A percentile compares a stretch with the other conserved stretches of the same genome.
Evolutionary conservation across 495 filamentous ascomycete species (phyloP).

Genomic region (Penicillium flavigenum): DNA sequence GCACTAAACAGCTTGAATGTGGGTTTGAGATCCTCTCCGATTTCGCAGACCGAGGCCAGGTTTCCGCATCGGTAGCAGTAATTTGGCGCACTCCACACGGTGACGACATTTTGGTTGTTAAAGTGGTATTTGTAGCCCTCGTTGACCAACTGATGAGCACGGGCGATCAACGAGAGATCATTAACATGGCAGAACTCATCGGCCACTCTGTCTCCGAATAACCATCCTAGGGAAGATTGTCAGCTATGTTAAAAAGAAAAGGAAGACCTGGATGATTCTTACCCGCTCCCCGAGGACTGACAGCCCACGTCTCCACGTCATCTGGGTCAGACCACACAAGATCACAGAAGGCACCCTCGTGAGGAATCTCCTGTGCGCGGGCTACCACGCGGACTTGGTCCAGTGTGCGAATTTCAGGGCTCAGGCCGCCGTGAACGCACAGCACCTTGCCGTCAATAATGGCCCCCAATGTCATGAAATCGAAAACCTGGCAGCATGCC

Average conservation of each 20-base stretch:
- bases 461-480: slow-evolving; percentile 93
- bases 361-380: slow-evolving; percentile 94
- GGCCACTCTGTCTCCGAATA: slow-evolving; percentile 95
- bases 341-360: slow-evolving; percentile 97
- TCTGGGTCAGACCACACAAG: slow-evolving; percentile 98
- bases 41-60: slow-evolving; percentile 93
- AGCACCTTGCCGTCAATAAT: slow-evolving; percentile 96
- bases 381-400: slow-evolving; percentile 98
- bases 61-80: slow-evolving; percentile 99
- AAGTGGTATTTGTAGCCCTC: slow-evolving; percentile 99
- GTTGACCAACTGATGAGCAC: slow-evolving; percentile 95
- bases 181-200: slow-evolving; percentile 99
- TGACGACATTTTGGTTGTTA: slow-evolving; percentile 92
- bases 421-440: slow-evolving; percentile 95
- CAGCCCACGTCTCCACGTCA: slow-evolving; percentile 97
- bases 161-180: slow-evolving; percentile 87
- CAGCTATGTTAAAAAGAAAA: neutral
- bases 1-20: slow-evolving; percentile 94
- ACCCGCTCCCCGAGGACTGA: slow-evolving; percentile 87
- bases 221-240: slow-evolving; percentile 59
- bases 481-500: slow-evolving; percentile 97
- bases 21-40: slow-evolving; percentile 78
- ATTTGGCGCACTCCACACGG: slow-evolving; percentile 97
- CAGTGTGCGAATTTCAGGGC: slow-evolving; percentile 92
- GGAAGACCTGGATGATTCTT: slow-evolving; percentile 12